Conservation (phyloP, 306 rosid genomes). For the Heteromeles arbutifolia region DNA sequence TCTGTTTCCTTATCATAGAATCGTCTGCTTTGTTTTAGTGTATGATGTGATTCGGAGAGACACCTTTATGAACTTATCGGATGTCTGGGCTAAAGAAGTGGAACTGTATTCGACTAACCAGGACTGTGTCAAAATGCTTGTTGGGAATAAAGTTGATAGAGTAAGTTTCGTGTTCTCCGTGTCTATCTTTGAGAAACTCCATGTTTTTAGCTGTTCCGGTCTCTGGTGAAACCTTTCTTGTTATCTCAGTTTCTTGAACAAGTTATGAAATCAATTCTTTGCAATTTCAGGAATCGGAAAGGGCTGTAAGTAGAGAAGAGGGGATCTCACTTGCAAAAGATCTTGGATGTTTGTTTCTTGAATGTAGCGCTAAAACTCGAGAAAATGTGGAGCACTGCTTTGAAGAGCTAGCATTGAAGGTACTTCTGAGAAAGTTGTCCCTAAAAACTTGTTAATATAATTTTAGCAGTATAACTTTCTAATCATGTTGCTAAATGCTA, state of each 20-base stretch:
- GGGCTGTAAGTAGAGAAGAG: slow-evolving; percentile 86
- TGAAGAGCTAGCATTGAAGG: slow-evolving; percentile 85
- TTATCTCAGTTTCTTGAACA: no score
- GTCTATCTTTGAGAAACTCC: neutral
- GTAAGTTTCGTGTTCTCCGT: slow-evolving; percentile 42
- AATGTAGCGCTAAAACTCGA: slow-evolving; percentile 94
- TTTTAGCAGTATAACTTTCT: neutral
- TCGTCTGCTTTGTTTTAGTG: slow-evolving; percentile 26
- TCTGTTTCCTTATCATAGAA: neutral
- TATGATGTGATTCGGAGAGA: slow-evolving; percentile 92
- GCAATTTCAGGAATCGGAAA: slow-evolving; percentile 65
- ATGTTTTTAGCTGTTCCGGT: neutral
- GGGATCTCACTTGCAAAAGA: slow-evolving; percentile 76
- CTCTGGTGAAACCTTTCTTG: neutral
- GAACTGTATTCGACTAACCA: slow-evolving; percentile 77
- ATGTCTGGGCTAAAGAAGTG: slow-evolving; percentile 89
- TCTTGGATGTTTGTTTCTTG: slow-evolving; percentile 75
- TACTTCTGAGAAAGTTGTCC: slow-evolving; percentile 8
- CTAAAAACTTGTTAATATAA: neutral
- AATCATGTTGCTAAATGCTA: neutral
- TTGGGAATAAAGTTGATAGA: slow-evolving; percentile 91
- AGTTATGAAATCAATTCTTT: neutral
- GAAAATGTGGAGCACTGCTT: slow-evolving; percentile 87
- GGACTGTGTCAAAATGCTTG: slow-evolving; percentile 81
- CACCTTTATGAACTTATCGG: slow-evolving; percentile 76